Base-by-base conservation (phyloP, 208 protist species). In the Leishmania braziliensis region DNA sequence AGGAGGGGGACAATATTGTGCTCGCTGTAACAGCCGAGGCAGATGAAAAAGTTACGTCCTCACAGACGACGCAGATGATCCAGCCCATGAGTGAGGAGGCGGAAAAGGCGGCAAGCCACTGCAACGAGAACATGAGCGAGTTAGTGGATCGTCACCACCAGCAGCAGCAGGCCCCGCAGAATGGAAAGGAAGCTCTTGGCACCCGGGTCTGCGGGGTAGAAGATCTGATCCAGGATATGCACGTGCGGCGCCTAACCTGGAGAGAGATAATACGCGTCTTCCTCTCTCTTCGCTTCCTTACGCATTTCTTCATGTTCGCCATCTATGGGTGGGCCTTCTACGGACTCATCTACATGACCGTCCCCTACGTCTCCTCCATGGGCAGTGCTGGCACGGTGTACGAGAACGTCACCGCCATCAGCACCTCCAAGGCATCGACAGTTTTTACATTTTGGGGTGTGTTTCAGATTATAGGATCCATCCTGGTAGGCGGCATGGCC, bases 341-440 rank as follows among this genome's bases (percentile, higher is more conserved):
- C 83, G 89, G 90, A 29, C 70, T 95, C n/a, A 93, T 96, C 81
- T 95, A 94, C 79, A 72, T 88, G 3, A 84, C 81, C n/a, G 88
- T 95, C 60, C 90, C 90, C 46, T 96, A 94, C 79, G 90, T 94
- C 18, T 94, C 93, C n/a, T 93, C 91, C 33, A 95, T 95, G 90
- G 93, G 93, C 16, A 80, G 70, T 26, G 81, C 76, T 12, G 89
- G 84, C 33, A 96, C 93, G 18, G 91, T 94, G 20, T 96, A 96
- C 82, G 84, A 72, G n/a, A 71, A 90, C 56, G 80, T 86, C 26
- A 50, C 54, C 2, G 60, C 83, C 39, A 95, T 96, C 63, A 84
- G 83, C 65, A 89, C 84, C 72, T 80, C 87, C 73, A 93, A 88
- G 73, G 91, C 93, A 1, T 87, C 91, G 10, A 94, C 93, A 12